phyloP scores from a whole-genome alignment of 2,329 filamentous ascomycete genomes.

The Aspergillus tubingensis region DNA sequence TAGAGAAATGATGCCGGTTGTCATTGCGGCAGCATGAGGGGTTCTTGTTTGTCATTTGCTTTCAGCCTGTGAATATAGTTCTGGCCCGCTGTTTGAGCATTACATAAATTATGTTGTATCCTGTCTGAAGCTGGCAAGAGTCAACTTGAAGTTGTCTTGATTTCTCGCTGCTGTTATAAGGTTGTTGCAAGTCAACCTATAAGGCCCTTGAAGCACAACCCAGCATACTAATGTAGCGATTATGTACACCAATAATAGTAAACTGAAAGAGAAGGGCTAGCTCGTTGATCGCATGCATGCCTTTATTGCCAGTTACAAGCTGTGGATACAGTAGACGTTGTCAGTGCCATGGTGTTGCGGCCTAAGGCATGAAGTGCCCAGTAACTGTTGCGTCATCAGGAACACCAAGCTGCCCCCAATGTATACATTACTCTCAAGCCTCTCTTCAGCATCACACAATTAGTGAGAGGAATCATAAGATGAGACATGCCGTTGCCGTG shows the following conservation, averaged over 20 bases:
- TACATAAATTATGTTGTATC: conserved; percentile 10
- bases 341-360: not conserved
- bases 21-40: conserved; percentile 8
- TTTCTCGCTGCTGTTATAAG: not conserved
- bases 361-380: conserved; percentile 11
- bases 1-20: conserved; percentile 23
- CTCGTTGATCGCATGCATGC: not conserved
- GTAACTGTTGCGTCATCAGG: conserved; percentile 10
- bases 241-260: no score
- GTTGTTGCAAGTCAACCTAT: not conserved
- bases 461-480: conserved; percentile 12
- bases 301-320: not conserved
- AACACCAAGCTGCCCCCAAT: not conserved
- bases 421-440: not conserved
- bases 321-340: not conserved
- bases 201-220: not conserved
- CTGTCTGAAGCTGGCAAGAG: not conserved
- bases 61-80: conserved; percentile 20
- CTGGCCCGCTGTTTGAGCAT: conserved; percentile 10
- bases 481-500: conserved; percentile 22
- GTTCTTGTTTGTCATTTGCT: conserved; percentile 18
- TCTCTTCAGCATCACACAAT: not conserved
- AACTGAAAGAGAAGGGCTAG: no score
- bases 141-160: not conserved
- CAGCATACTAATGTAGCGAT: no score